A percentile compares a stretch with the other conserved stretches of the same genome.
phyloP scores from a whole-genome alignment of 768 basidiomycete species.

The Lactarius hatsudake region DNA sequence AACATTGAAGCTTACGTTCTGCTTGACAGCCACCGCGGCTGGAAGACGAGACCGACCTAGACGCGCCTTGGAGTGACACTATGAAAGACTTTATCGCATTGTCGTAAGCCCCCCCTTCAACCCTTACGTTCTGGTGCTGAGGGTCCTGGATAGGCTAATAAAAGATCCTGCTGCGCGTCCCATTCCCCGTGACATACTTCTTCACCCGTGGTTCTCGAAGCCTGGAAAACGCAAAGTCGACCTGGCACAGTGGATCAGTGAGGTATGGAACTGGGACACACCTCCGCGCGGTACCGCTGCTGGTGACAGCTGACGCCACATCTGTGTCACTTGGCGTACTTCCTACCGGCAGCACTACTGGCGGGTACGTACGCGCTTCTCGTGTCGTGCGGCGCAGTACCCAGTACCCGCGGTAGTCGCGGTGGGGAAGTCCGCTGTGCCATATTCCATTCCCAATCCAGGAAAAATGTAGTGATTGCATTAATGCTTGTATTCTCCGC shows the following conservation, averaged over 20 bases:
- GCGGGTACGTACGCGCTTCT: neutral
- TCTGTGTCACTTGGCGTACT: neutral
- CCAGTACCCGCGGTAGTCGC: neutral
- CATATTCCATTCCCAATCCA: neutral
- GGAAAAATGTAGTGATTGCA: neutral
- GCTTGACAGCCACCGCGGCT: slow-evolving; percentile 60
- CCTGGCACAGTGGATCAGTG: slow-evolving; percentile 78
- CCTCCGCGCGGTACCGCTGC: neutral
- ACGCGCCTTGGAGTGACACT: slow-evolving; percentile 56
- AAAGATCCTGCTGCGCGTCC: slow-evolving; percentile 63
- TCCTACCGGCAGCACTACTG: neutral
- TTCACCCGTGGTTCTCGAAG: slow-evolving; percentile 72
- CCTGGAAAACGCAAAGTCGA: slow-evolving; percentile 72
- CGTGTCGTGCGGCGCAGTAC: neutral
- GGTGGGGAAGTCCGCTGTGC: neutral
- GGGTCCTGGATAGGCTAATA: slow-evolving; percentile 48
- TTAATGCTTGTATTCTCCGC: neutral
- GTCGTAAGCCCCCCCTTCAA: slow-evolving; percentile 49
- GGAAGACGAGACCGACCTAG: slow-evolving; percentile 54
- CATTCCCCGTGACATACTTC: slow-evolving; percentile 72
- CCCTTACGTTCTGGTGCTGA: neutral
- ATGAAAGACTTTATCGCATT: slow-evolving; percentile 85
- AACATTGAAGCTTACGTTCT: neutral
- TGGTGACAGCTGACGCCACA: neutral
- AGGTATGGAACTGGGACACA: slow-evolving; percentile 68